Conservation (phyloP, 805 yeast genomes). For the Saitoella complicata region DNA sequence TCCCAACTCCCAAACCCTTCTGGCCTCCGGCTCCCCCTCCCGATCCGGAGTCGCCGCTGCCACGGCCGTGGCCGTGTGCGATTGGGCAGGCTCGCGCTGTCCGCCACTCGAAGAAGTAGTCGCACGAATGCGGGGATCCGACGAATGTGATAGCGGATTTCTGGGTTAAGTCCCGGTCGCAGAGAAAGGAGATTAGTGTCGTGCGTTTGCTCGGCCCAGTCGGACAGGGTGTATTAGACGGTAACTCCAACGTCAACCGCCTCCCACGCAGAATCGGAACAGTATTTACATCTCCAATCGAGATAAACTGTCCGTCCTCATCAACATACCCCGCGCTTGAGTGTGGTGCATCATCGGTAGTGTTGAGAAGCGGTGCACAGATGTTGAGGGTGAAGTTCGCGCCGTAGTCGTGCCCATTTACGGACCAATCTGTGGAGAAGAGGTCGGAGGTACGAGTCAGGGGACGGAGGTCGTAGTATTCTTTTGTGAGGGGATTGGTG, state of each 20-base stretch:
- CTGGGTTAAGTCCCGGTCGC: constrained; percentile 57
- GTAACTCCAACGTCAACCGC: constrained; percentile 53
- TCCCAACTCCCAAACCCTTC: constrained; percentile 34
- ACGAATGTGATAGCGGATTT: constrained; percentile 16
- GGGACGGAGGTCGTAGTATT: constrained; percentile 30
- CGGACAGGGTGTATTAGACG: constrained; percentile 36
- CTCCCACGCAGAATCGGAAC: constrained; percentile 55
- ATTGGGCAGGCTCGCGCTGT: background rate
- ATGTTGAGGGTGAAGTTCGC: constrained; percentile 61
- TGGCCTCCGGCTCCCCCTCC: constrained; percentile 32
- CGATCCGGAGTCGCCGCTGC: constrained; percentile 4
- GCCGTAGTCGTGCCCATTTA: constrained; percentile 54
- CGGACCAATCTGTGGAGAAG: constrained; percentile 37
- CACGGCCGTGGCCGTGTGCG: constrained; percentile 36
- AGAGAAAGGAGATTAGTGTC: constrained; percentile 52
- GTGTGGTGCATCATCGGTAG: constrained; percentile 16
- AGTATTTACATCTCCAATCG: constrained; percentile 37
- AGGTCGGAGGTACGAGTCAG: constrained; percentile 20
- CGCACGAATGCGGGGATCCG: background rate
- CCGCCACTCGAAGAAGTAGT: no score
- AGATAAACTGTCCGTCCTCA: constrained; percentile 26
- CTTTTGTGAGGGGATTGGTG: constrained; percentile 19
- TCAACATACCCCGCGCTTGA: constrained; percentile 47
- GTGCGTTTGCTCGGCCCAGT: constrained; percentile 37
- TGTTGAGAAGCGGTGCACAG: constrained; percentile 39